Percentiles rank a stretch among this genome's conserved stretches.
phyloP scores from a whole-genome alignment of 805 yeast genomes.

The Suhomyces pyralidae region DNA sequence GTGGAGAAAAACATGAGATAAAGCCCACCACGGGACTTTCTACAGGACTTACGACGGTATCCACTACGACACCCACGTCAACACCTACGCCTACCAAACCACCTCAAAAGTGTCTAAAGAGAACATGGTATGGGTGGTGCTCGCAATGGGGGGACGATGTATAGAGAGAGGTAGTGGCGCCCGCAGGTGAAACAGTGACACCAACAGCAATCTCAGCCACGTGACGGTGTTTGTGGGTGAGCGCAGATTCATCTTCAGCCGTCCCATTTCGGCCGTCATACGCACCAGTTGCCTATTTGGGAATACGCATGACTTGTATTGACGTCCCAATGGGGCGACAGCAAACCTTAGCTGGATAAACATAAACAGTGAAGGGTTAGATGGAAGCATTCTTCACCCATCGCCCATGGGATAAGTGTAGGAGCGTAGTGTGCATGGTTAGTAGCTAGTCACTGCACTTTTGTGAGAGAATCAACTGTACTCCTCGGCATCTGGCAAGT shows the following conservation, averaged over 20 bases:
- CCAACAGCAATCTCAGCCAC: neutral
- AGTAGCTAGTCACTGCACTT: neutral
- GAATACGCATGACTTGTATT: slow-evolving; percentile 3
- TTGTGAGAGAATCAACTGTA: neutral
- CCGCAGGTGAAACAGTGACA: slow-evolving; percentile 3
- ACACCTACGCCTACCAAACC: slow-evolving; percentile 12
- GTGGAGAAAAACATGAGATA: neutral
- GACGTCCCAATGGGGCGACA: neutral
- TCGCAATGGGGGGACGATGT: slow-evolving; percentile 42
- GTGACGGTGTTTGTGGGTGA: neutral
- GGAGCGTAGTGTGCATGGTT: neutral
- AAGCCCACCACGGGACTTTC: neutral
- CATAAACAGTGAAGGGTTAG: neutral
- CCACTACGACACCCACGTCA: slow-evolving; percentile 1
- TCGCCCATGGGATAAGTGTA: neutral
- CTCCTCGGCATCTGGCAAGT: neutral
- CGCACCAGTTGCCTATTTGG: neutral
- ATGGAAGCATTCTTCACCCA: neutral
- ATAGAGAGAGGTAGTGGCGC: slow-evolving; percentile 6
- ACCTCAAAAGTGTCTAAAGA: slow-evolving; percentile 48
- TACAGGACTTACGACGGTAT: neutral
- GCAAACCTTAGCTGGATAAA: neutral
- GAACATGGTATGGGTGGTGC: slow-evolving; percentile 72
- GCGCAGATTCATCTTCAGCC: neutral
- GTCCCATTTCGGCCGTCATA: neutral